Percentiles rank a stretch among this genome's conserved stretches.
Evolutionary conservation across 495 filamentous ascomycete species (phyloP).

Genomic region (Pseudevernia furfuracea): DNA sequence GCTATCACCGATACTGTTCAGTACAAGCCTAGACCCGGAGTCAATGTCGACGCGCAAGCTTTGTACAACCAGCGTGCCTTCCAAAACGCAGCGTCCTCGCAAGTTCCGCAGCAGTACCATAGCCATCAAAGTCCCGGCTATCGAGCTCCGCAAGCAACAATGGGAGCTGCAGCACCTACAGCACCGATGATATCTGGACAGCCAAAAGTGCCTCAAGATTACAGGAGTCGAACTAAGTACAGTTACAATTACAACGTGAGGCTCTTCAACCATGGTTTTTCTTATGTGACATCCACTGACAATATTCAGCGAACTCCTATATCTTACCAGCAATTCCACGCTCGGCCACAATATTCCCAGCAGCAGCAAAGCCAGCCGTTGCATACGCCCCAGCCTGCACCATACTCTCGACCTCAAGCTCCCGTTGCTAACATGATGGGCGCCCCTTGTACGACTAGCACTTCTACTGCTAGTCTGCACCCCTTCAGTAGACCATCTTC

Average conservation of each 20-base stretch:
- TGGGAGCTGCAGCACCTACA: slow-evolving; percentile 21
- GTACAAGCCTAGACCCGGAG: slow-evolving; percentile 18
- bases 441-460: neutral
- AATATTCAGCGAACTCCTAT: slow-evolving; percentile 2
- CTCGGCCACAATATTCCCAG: slow-evolving; percentile 7
- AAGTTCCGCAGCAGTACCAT: slow-evolving; percentile 18
- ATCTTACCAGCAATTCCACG: slow-evolving; percentile 5
- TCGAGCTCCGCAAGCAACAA: slow-evolving; percentile 23
- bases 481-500: slow-evolving; percentile 10
- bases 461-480: slow-evolving; percentile 6
- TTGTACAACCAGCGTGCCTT: slow-evolving; percentile 22
- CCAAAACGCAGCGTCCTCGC: slow-evolving; percentile 14
- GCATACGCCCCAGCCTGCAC: slow-evolving; percentile 12
- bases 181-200: slow-evolving; percentile 19
- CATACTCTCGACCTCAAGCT: slow-evolving; percentile 17
- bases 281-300: neutral
- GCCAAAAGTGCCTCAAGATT: slow-evolving; percentile 8
- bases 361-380: slow-evolving; percentile 10
- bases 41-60: slow-evolving; percentile 21
- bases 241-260: slow-evolving; percentile 14
- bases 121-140: slow-evolving; percentile 11
- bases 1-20: slow-evolving; percentile 22
- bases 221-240: slow-evolving; percentile 1
- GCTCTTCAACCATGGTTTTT: neutral
- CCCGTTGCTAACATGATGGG: slow-evolving; percentile 29